Base-by-base conservation (phyloP, 2,329 filamentous ascomycete genomes). In the Mariannaea sp. region DNA sequence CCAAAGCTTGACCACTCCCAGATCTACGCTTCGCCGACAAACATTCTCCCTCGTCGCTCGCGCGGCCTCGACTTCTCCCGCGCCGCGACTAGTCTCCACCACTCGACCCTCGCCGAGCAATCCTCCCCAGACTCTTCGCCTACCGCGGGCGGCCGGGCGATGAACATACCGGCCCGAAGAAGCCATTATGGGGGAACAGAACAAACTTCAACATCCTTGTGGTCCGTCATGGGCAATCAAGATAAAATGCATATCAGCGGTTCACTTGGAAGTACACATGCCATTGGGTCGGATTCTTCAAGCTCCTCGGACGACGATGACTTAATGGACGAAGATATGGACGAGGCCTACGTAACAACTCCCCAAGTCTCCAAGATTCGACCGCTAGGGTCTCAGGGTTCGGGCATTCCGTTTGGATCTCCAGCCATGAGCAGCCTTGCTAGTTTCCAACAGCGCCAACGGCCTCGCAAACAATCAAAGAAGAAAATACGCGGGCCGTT, bases 1-100 rank as follows among this genome's bases (percentile, higher is more conserved):
- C 92, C 92, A 13, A 92, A 95, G 70, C 82, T 94, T 58, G 92
- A 96, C 71, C 82, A 89, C 50, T 87, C 88, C 16, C 89, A 92
- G 61, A 90, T 87, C 41, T 96, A 95, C 75, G 88, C 89, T 35
- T 93, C 91, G 2, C 92, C 92, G 2, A 88, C 89, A 20, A 95
- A 92, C 48, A 89, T 96, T 40, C 81, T 97, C 7, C 93, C 93
- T 14, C 85, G 93, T 59, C 87, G 92, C 56, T 97, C 92, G 24
- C 85, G 93, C 50, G 93, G 93, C 36, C 79, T 97, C 56, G 93
- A 97, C 74, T 97, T 96, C 72, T 93, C 93, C 33, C 84, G 93
- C 62, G 92, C 92, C 9, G 94, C 91, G 57, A 97, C 93, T 9
- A 96, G 92, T 69, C 80, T 99, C 17, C 94, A 97, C 73, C 94